Conservation (phyloP, 257 asterid genomes). For the Coffea canephora region DNA sequence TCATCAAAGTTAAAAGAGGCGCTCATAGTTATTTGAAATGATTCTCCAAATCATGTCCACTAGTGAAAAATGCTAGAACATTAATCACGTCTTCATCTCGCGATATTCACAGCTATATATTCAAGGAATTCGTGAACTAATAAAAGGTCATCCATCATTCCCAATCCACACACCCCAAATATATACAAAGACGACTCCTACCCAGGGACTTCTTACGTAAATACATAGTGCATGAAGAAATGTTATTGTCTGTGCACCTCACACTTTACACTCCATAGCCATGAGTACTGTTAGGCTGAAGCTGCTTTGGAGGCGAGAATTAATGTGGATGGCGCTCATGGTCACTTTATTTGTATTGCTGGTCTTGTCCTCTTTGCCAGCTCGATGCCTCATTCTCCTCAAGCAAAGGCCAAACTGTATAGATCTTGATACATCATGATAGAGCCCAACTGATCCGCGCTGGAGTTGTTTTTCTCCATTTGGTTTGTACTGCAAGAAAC, state of each 20-base stretch:
- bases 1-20: too few relatives aligned
- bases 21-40: too few relatives aligned
- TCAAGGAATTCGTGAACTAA: not conserved
- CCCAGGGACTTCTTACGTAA: not conserved
- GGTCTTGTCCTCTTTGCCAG: not conserved
- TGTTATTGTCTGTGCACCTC: not conserved
- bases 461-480: not conserved
- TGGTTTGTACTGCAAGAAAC: not conserved
- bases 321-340: not conserved
- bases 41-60: not conserved
- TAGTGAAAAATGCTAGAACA: too few relatives aligned
- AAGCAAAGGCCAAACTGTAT: not conserved
- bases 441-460: not conserved
- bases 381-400: not conserved
- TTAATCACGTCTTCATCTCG: not conserved
- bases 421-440: slow-evolving; percentile 10
- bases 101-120: not conserved
- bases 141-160: not conserved
- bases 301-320: not conserved
- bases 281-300: not conserved
- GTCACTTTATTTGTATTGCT: not conserved
- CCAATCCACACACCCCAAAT: not conserved
- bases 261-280: not conserved
- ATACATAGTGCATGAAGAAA: not conserved
- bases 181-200: not conserved